Base-by-base conservation (phyloP, 2,329 filamentous ascomycete species). In the Fonsecaea pugnacius region DNA sequence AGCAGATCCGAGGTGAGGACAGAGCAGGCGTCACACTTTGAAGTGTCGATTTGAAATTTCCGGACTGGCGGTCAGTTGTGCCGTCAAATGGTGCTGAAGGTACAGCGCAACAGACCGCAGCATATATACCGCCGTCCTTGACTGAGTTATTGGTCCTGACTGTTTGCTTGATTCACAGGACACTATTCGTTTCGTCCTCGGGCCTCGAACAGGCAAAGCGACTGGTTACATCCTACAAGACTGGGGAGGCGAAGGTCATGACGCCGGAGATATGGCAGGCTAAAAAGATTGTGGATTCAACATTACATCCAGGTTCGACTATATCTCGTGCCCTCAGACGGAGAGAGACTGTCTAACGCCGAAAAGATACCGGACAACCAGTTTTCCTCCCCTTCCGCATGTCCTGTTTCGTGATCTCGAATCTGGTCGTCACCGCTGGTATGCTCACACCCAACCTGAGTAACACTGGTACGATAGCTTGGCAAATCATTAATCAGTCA, bases 231-330 rank as follows among this genome's bases (percentile, higher is more conserved):
- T 84, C 88, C 46, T 99, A 97, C 82, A 98, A 97, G 83, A 87
- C 88, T 73, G 93, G 92, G 70, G 87, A 91, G 78, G 82, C 91
- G 66, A 80, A 84, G 71, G 80, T 86, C 60, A 96, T 98, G 92
- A 96, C 89, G 18, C 89, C 91, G 1, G 91, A 96, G 73, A 80
- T 99, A 72, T 99, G 95, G 95, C 83, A 86, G 68, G 95, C 95
- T 51, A 99, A 99, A 85, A 97, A 97, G 84, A 88, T 96, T 70
- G 91, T 98, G 62, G 95, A 99, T 78, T 94, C 95, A 66, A 99
- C 95, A 14, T 80, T 99, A 69, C 95, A 99, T 77, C 95, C 95
- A 70, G 92, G 92, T 96, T 87, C 70, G 83, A 35, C 30, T 14
- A 48, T 24, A 14, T 48, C 21, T 48, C 43, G 18, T 24, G 10